A percentile compares a stretch with the other conserved stretches of the same genome.
Evolutionary conservation across 495 filamentous ascomycete genomes (phyloP).

Genomic region (Aeminium ludgeri): DNA sequence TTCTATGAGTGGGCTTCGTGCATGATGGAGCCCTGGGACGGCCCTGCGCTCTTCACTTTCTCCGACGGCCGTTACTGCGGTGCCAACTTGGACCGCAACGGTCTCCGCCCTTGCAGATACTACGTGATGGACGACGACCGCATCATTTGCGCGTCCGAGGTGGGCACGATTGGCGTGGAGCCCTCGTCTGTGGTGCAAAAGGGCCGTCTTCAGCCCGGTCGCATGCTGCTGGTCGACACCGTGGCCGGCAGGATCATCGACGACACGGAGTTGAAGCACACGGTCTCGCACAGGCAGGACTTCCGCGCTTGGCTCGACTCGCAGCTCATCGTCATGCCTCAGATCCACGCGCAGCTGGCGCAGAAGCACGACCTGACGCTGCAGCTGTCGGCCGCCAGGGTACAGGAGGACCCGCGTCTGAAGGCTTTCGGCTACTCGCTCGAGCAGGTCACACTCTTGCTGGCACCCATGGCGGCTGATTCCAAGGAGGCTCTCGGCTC

Average conservation of each 20-base stretch:
- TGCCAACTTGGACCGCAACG: conserved; percentile 97
- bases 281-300: conserved; percentile 67
- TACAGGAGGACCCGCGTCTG: conserved; percentile 75
- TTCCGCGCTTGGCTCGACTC: conserved; percentile 82
- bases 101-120: conserved; percentile 90
- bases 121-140: conserved; percentile 97
- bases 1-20: conserved; percentile 99
- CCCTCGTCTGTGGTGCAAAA: conserved; percentile 86
- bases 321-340: conserved; percentile 67
- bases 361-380: conserved; percentile 44
- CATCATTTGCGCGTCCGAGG: conserved; percentile 96
- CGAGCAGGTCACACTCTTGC: conserved; percentile 85
- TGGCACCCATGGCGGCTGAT: conserved; percentile 95
- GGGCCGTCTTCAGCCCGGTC: conserved; percentile 84
- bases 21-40: conserved; percentile 99
- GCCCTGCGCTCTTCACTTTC: conserved; percentile 94
- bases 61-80: conserved; percentile 95
- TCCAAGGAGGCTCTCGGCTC: conserved; percentile 98
- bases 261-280: conserved; percentile 82
- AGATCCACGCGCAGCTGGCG: conserved; percentile 44
- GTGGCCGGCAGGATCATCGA: conserved; percentile 91
- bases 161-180: conserved; percentile 85
- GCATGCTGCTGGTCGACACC: conserved; percentile 96
- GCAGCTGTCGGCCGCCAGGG: conserved; percentile 48
- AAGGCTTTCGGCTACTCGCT: conserved; percentile 91